Conservation (phyloP, 1,284 basidiomycete species). For the Ceratobasidium theobromae region DNA sequence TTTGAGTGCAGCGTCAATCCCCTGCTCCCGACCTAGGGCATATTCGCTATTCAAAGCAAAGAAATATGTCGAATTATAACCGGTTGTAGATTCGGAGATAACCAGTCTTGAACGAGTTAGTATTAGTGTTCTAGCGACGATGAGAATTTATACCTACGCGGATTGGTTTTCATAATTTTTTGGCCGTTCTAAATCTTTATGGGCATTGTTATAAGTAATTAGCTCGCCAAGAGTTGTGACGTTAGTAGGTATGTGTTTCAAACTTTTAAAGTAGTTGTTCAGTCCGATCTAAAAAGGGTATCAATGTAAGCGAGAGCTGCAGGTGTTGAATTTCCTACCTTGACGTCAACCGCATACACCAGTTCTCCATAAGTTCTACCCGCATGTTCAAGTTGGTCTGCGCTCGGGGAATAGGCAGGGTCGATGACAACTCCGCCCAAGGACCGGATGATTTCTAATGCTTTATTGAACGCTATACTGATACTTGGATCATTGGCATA, state of each 20-base stretch:
- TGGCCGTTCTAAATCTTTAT: slow-evolving; percentile 54
- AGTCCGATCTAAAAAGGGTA: slow-evolving; percentile 58
- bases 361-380: slow-evolving; percentile 46
- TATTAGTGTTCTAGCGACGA: neutral
- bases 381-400: slow-evolving; percentile 51
- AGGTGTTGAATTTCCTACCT: too few species aligned
- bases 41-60: slow-evolving; percentile 46
- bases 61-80: slow-evolving; percentile 45
- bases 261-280: slow-evolving; percentile 50
- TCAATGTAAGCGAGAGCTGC: too few species aligned
- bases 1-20: slow-evolving; percentile 60
- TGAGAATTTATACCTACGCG: slow-evolving; percentile 40
- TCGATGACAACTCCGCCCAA: slow-evolving; percentile 64
- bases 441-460: slow-evolving; percentile 50
- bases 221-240: slow-evolving; percentile 57
- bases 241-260: slow-evolving; percentile 54
- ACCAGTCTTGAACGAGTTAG: neutral
- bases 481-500: slow-evolving; percentile 22
- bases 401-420: slow-evolving; percentile 60
- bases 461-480: slow-evolving; percentile 50
- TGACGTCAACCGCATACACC: slow-evolving; percentile 57
- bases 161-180: slow-evolving; percentile 53
- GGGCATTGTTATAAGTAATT: slow-evolving; percentile 56
- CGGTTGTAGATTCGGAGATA: slow-evolving; percentile 46
- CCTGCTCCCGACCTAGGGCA: slow-evolving; percentile 47